These are phyloP conservation scores for Harrya chromipes DNA, from an alignment of 768 basidiomycete genomes.

Conservation along the genomic window DNA sequence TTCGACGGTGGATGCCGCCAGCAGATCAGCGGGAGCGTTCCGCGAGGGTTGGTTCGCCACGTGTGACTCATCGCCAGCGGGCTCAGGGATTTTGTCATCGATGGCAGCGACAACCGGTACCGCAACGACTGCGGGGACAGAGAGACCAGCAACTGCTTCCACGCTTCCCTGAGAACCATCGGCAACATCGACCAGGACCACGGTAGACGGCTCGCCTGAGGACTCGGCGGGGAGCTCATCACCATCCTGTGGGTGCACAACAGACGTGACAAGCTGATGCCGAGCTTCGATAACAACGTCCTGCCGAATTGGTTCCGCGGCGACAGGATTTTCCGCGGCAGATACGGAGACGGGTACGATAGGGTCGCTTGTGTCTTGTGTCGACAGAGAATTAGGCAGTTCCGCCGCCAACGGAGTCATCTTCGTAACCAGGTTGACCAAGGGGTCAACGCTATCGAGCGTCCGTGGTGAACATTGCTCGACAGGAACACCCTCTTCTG, in stretches of 20 bases:
- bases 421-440: not conserved
- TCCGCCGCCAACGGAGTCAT: constrained; percentile 1
- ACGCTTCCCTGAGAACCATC: constrained; percentile 2
- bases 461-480: constrained; percentile 2
- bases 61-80: constrained; percentile 1
- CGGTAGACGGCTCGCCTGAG: not conserved
- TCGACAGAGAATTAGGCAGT: not conserved
- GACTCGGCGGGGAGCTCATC: constrained; percentile 1
- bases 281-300: not conserved
- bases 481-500: constrained; percentile 7
- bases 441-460: not conserved
- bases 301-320: not conserved
- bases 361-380: constrained; percentile 1
- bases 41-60: constrained; percentile 4
- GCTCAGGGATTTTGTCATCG: not conserved
- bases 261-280: not conserved
- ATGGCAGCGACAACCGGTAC: not conserved
- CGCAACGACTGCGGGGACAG: not conserved
- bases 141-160: constrained; percentile 1
- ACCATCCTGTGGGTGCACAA: not conserved
- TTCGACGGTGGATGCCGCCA: constrained; percentile 8
- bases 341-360: not conserved
- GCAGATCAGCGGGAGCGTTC: constrained; percentile 2
- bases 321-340: not conserved
- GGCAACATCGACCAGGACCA: constrained; percentile 4